phyloP scores from a whole-genome alignment of 2,329 filamentous ascomycete genomes.

The Neofusicoccum laricinum region DNA sequence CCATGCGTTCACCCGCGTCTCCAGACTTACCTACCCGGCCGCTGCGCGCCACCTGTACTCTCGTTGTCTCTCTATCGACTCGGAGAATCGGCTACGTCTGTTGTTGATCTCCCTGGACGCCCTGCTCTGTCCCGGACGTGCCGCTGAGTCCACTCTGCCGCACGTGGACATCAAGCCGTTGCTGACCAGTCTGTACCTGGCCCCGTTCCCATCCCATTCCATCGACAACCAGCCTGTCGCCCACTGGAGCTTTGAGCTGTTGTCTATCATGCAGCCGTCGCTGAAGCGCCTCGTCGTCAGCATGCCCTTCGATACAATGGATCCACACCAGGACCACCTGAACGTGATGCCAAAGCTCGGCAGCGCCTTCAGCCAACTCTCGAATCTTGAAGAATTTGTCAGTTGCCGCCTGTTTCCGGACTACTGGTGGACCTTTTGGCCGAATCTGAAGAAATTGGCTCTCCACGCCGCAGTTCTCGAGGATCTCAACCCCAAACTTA shows the following conservation, averaged over 20 bases:
- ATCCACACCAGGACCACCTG: constrained; percentile 43
- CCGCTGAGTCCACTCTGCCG: not conserved
- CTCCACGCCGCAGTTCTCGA: constrained; percentile 44
- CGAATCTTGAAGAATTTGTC: constrained; percentile 48
- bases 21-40: constrained; percentile 40
- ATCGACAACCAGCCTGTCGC: constrained; percentile 45
- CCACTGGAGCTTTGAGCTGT: constrained; percentile 41
- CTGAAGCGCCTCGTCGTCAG: constrained; percentile 48
- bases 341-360: constrained; percentile 38
- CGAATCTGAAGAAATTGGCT: constrained; percentile 41
- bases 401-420: constrained; percentile 30
- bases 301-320: constrained; percentile 47
- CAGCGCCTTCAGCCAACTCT: constrained; percentile 46
- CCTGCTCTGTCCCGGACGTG: constrained; percentile 21
- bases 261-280: constrained; percentile 40
- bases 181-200: constrained; percentile 39
- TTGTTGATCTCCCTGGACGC: constrained; percentile 22
- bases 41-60: constrained; percentile 45
- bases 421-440: constrained; percentile 45
- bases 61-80: constrained; percentile 47
- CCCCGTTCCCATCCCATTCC: constrained; percentile 27
- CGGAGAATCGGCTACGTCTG: constrained; percentile 28
- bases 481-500: constrained; percentile 27
- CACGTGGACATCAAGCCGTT: not conserved
- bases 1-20: constrained; percentile 45